Evolutionary conservation across 2,329 filamentous ascomycete species (phyloP).

Genomic region (Lasiodiplodia sp.): DNA sequence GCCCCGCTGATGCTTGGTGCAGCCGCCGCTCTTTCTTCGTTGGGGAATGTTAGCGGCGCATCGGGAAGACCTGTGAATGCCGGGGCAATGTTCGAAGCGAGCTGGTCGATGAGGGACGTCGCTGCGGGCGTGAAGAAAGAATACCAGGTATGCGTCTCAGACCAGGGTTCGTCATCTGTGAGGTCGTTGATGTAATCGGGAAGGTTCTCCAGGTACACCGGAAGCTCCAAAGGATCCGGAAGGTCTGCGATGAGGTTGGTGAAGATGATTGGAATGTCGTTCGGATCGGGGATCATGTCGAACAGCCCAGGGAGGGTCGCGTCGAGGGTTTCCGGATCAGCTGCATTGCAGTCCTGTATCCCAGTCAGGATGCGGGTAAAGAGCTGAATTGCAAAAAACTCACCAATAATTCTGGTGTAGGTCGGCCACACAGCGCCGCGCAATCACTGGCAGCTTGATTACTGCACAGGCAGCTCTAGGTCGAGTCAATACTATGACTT

Average conservation of each 20-base stretch:
- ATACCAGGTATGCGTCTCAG: slow-evolving; percentile 7
- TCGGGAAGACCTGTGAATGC: not conserved
- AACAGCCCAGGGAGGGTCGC: not conserved
- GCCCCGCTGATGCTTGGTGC: not conserved
- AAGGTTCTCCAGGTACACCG: slow-evolving; percentile 3
- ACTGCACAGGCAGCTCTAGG: slow-evolving; percentile 16
- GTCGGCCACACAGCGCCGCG: not conserved
- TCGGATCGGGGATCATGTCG: not conserved
- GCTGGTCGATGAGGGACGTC: not conserved
- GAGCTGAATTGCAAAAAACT: too few relatives aligned
- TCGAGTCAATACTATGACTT: not conserved
- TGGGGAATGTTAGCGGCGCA: not conserved
- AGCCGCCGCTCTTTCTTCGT: not conserved
- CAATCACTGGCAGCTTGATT: slow-evolving; percentile 17
- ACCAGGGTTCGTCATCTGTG: slow-evolving; percentile 6
- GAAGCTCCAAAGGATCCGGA: slow-evolving; percentile 7
- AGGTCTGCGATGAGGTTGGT: not conserved
- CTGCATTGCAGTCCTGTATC: not conserved
- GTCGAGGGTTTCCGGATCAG: not conserved
- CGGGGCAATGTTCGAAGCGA: not conserved
- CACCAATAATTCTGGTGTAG: not conserved
- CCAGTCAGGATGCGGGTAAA: not conserved
- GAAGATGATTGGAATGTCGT: slow-evolving; percentile 4
- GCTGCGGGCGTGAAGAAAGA: not conserved
- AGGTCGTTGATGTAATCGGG: slow-evolving; percentile 12